These are phyloP conservation scores for Trichosporon sp. DNA, from an alignment of 1,284 basidiomycete species.

Conservation along the genomic window DNA sequence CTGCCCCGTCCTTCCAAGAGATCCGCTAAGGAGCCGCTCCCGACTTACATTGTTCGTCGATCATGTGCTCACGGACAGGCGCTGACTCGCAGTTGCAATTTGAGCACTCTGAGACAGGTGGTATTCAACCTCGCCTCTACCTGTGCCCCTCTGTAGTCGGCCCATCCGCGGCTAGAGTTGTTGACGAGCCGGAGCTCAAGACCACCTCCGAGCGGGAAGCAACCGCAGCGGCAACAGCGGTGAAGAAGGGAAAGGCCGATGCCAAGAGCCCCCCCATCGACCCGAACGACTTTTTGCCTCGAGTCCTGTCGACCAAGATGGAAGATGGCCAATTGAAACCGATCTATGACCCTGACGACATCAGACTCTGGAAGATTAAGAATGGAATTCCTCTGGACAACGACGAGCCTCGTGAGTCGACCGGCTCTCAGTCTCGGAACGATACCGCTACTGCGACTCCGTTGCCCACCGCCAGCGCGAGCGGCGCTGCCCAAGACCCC, in stretches of 20 bases:
- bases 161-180: background rate
- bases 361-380: constrained; percentile 23
- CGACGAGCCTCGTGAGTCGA: too few species aligned
- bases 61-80: too few species aligned
- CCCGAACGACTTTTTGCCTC: constrained; percentile 2
- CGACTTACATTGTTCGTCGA: background rate
- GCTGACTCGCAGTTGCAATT: background rate
- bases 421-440: background rate
- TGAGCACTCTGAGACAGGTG: background rate
- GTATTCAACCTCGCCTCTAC: background rate
- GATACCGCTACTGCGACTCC: background rate
- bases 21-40: background rate
- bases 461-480: background rate
- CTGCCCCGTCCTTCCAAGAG: background rate
- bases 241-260: background rate
- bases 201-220: too few species aligned
- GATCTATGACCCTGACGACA: constrained; percentile 25
- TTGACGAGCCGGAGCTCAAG: too few species aligned
- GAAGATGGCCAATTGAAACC: constrained; percentile 26
- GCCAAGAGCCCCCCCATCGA: background rate
- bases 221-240: background rate
- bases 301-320: constrained; percentile 14
- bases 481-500: too few species aligned
- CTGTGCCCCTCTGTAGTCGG: background rate
- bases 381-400: constrained; percentile 11